A percentile compares a stretch with the other conserved stretches of the same genome.
Conservation (phyloP, 192 early-diverging fungal genomes). For the Podila minutissima region DNA sequence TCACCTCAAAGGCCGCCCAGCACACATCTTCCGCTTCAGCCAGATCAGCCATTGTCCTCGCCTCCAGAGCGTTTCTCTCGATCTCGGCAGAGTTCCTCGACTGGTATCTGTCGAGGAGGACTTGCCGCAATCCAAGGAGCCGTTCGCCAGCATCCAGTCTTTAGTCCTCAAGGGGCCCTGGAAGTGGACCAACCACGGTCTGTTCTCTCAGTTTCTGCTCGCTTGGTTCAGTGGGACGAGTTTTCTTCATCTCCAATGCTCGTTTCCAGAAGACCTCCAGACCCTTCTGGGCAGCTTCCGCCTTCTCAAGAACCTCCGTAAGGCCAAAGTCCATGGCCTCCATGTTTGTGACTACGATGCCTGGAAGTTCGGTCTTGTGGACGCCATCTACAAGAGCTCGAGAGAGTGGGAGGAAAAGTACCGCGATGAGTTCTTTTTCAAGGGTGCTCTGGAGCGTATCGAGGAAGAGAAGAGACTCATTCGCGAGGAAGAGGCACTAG, state of each 20-base stretch:
- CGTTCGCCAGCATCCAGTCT: neutral
- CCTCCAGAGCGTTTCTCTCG: constrained; percentile 2
- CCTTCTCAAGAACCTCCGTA: constrained; percentile 3
- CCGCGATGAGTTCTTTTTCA: constrained; percentile 4
- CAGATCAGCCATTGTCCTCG: constrained; percentile 13
- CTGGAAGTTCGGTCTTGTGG: constrained; percentile 26
- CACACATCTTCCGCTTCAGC: constrained; percentile 22
- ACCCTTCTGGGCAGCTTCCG: constrained; percentile 5
- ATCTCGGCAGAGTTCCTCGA: constrained; percentile 5
- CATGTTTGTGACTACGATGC: constrained; percentile 13
- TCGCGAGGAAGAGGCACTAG: neutral
- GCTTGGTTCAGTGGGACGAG: constrained; percentile 1
- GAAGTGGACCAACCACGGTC: constrained; percentile 1
- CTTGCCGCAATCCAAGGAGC: neutral
- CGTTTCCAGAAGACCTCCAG: neutral
- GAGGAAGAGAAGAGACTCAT: neutral
- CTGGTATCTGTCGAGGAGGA: constrained; percentile 1
- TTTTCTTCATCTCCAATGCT: constrained; percentile 3
- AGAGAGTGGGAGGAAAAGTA: constrained; percentile 24
- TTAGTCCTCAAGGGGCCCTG: constrained; percentile 24
- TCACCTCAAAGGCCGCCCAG: constrained; percentile 1
- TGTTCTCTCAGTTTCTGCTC: neutral
- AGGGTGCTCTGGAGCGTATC: neutral
- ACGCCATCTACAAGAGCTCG: constrained; percentile 4
- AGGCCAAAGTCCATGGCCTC: constrained; percentile 5